These are phyloP conservation scores for Hypoxylon sp. DNA, from an alignment of 2,329 filamentous ascomycete species.

Conservation along the genomic window DNA sequence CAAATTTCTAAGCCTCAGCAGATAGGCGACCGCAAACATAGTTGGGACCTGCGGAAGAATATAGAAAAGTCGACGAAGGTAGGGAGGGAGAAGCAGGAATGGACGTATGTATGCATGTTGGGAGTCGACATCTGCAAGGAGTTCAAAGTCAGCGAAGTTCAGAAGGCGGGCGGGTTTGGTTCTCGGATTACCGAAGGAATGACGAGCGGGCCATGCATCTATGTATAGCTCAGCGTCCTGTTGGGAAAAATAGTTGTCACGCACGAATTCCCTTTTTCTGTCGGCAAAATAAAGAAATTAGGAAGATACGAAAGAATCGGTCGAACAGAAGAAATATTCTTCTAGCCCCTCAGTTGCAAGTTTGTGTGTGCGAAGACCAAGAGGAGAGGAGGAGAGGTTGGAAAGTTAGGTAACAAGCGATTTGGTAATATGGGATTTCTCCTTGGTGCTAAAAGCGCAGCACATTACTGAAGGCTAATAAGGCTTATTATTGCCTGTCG, in stretches of 20 bases:
- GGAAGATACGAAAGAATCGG: neutral
- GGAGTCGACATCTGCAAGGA: conserved; percentile 11
- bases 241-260: neutral
- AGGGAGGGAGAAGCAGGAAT: neutral
- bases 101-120: neutral
- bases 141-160: conserved; percentile 24
- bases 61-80: neutral
- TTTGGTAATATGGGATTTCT: conserved; percentile 32
- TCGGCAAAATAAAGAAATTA: neutral
- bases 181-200: conserved; percentile 30
- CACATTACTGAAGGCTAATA: conserved; percentile 33
- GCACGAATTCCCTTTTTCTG: neutral
- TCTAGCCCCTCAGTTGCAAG: conserved; percentile 1
- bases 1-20: neutral
- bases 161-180: conserved; percentile 12
- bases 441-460: conserved; percentile 27
- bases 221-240: too few species aligned
- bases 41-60: neutral
- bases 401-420: conserved; percentile 24
- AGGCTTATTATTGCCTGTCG: conserved; percentile 27
- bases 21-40: neutral
- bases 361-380: conserved; percentile 16
- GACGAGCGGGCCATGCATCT: too few species aligned
- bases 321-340: conserved; percentile 10
- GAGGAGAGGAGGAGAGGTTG: conserved; percentile 28